Base-by-base conservation (phyloP, 805 yeast species). In the Saccharomyces paradoxus region DNA sequence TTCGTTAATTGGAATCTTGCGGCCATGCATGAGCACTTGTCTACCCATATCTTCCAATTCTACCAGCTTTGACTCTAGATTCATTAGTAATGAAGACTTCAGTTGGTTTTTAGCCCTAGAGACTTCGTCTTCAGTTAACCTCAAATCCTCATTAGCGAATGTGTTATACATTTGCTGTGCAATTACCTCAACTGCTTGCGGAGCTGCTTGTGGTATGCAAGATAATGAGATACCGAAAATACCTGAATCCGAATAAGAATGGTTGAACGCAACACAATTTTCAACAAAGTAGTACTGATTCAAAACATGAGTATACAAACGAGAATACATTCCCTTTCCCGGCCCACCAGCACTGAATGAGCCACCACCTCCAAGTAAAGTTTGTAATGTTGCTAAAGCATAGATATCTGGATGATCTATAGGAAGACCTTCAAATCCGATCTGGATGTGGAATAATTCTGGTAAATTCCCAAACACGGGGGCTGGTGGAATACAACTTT, bases 291-390 rank as follows among this genome's bases (percentile, higher is more conserved):
- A 96, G 67, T 87, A 88, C 68, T 86, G 94, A 71, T 92, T 92
- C 67, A 94, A 77, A 2, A 94, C 96, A 62, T 90, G 82, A 0
- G 96, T 89, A 74, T 90, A 94, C 26, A 95, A 80, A 56, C 98
- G 79, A 3, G 97, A 89, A 69, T 90, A 94, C 98, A 94, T 91
- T 3, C 99, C 99, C 71, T 94, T 94, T 53, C 99, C 99, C 17
- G 99, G 99, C 0, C 99, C 99, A 60, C 99, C 99, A 9, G 99
- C 98, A 21, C 95, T 85, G 67, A 94, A 94, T 1, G 98, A 90
- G 4, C 97, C 96, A 55, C 98, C 99, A 41, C 98, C 97, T 47
- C 99, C 99, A 13, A 94, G 74, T 24, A 92, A 75, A 56, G 91
- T 89, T 68, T 94, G 98, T 55, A 94, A 76, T 1, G 90, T 83